Base-by-base conservation (phyloP, 495 filamentous ascomycete genomes). In the Xylaria scruposa region DNA sequence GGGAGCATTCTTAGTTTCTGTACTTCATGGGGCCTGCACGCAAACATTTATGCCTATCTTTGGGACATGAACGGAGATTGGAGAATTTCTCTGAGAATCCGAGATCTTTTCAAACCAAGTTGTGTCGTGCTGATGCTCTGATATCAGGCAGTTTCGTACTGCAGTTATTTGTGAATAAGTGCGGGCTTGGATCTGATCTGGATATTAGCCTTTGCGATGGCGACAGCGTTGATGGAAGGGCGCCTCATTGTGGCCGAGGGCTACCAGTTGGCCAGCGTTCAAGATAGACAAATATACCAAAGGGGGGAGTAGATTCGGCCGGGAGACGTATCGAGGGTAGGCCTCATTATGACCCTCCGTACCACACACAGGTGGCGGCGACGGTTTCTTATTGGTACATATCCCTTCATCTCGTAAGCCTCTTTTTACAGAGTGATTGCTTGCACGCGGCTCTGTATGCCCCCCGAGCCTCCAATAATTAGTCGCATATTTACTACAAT, bases 141-240 rank as follows among this genome's bases (percentile, higher is more conserved):
- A 60, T 61, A 36, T 36, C 19, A 3, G 58, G 58, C 19, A 61
- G 58, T 40, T 42, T 40, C 58, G 58, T n/a, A 33, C 19, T 61
- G 36, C 58, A 61, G 33, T 40, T 61, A 33, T 61, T 61, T n/a
- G 58, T n/a, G 31, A 61, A 61, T 12, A 36, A 36, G 58, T 61
- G n/a, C 36, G 24, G 36, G 58, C 58, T 33, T 2, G 58, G 40
- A 36, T 61, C 58, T 5, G 58, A 61, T 21, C 33, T 61, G 36
- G 58, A 42, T 7, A 61, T 61, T 8, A 40, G 24, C 33, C 4
- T 61, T 2, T 36, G 33, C 58, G 58, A 36, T 10, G 58, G 19
- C 19, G 17, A 33, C 13, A 3, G 17, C 3, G 33, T 61, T n/a
- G 58, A 40, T 61, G 19, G 58, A 33, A 21, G n/a, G 21, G 36